phyloP scores from a whole-genome alignment of 1,139 yeast species.

The Kurtzmaniella natalensis region DNA sequence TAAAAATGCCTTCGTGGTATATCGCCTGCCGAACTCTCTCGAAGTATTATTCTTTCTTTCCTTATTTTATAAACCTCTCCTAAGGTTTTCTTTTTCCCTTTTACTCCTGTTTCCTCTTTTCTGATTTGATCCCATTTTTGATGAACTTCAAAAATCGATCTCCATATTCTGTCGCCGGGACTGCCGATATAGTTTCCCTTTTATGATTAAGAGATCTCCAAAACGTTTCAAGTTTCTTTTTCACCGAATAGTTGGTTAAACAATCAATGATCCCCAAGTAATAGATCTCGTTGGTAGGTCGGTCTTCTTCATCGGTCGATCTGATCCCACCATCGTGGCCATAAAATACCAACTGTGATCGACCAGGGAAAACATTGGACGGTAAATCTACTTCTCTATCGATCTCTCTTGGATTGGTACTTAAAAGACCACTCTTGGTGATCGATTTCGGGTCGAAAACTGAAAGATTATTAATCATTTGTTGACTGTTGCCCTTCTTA shows the following conservation, averaged over 20 bases:
- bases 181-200: conserved; percentile 72
- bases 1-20: too few relatives aligned
- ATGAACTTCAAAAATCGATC: conserved; percentile 77
- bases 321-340: conserved; percentile 84
- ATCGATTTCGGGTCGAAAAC: conserved; percentile 46
- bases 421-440: conserved; percentile 38
- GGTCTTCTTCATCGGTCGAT: conserved; percentile 63
- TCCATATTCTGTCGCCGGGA: conserved; percentile 90
- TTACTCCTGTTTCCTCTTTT: conserved; percentile 8
- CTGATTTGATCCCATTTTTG: conserved; percentile 28
- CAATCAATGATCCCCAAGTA: conserved; percentile 94
- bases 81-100: too few relatives aligned
- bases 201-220: conserved; percentile 74
- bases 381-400: conserved; percentile 43
- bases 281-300: conserved; percentile 68
- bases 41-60: too few relatives aligned
- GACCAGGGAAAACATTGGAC: conserved; percentile 42
- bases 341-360: conserved; percentile 58
- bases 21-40: too few relatives aligned
- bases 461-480: conserved; percentile 24
- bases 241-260: conserved; percentile 74
- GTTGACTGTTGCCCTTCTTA: conserved; percentile 47
- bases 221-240: conserved; percentile 80
- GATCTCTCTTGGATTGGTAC: conserved; percentile 45
- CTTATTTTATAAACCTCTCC: too few relatives aligned